Evolutionary conservation across 371 early-diverging fungal genomes (phyloP).

Genomic region (Massospora cicadina): DNA sequence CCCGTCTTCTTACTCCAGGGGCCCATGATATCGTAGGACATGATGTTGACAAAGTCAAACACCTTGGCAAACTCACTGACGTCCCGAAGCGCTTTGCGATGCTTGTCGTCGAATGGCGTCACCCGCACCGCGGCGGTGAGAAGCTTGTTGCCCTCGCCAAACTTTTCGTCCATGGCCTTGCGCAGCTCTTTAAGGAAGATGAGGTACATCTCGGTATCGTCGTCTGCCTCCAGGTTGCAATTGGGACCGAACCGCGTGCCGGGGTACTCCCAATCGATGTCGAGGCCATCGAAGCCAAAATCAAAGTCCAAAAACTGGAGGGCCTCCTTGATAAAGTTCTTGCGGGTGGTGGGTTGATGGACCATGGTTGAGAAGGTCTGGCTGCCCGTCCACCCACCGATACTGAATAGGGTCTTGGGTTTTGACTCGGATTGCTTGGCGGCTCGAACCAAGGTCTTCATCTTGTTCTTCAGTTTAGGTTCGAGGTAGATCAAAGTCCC

Average conservation of each 20-base stretch:
- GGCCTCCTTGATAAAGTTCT: conserved; percentile 24
- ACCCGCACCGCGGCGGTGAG: conserved; percentile 40
- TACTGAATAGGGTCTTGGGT: conserved; percentile 30
- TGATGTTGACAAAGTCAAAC: conserved; percentile 36
- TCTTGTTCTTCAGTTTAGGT: neutral
- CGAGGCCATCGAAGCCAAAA: conserved; percentile 26
- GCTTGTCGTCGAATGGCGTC: conserved; percentile 28
- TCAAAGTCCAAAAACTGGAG: conserved; percentile 13
- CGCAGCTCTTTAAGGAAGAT: conserved; percentile 36
- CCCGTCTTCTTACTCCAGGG: conserved; percentile 33
- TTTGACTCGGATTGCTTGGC: conserved; percentile 10
- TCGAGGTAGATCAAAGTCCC: neutral
- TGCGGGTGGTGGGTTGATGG: conserved; percentile 19
- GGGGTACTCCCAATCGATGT: conserved; percentile 61
- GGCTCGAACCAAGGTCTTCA: neutral
- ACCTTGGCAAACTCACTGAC: conserved; percentile 31
- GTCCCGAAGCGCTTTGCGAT: conserved; percentile 32
- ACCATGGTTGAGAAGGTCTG: conserved; percentile 40
- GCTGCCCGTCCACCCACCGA: conserved; percentile 66
- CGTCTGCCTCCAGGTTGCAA: conserved; percentile 33
- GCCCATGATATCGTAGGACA: conserved; percentile 38
- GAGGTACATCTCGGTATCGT: conserved; percentile 38
- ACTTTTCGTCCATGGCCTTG: conserved; percentile 31
- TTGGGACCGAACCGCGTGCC: conserved; percentile 43
- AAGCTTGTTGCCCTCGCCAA: conserved; percentile 28